Conservation (phyloP, 2,329 filamentous ascomycete species). For the Coniosporium tulheliwenetii region DNA sequence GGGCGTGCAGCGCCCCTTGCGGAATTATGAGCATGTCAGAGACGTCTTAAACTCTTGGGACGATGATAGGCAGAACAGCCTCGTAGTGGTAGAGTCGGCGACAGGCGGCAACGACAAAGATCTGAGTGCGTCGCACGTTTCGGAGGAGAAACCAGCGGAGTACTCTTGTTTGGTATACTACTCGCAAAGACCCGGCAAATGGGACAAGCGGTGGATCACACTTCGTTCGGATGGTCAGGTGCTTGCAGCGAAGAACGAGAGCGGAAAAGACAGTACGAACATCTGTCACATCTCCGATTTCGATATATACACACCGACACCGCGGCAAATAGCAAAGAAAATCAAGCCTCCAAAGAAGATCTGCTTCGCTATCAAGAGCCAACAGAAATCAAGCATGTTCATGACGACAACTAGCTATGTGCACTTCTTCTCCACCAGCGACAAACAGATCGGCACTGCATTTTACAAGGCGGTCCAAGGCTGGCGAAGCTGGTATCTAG, state of each 20-base stretch:
- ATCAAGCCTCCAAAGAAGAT: conserved; percentile 72
- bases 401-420: conserved; percentile 71
- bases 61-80: conserved; percentile 56
- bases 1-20: conserved; percentile 66
- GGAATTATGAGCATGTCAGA: conserved; percentile 71
- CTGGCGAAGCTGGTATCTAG: conserved; percentile 88
- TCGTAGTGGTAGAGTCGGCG: conserved; percentile 50
- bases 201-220: conserved; percentile 72
- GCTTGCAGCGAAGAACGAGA: conserved; percentile 53
- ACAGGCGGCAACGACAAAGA: conserved; percentile 37
- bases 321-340: conserved; percentile 49
- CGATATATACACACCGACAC: conserved; percentile 71
- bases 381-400: conserved; percentile 77
- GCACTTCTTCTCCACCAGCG: conserved; percentile 79
- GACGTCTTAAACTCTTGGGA: conserved; percentile 94
- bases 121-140: conserved; percentile 50
- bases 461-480: conserved; percentile 59
- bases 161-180: conserved; percentile 61
- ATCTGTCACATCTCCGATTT: conserved; percentile 84
- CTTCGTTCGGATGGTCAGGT: conserved; percentile 60
- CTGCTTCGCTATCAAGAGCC: conserved; percentile 82
- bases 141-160: conserved; percentile 46
- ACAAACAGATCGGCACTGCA: conserved; percentile 45
- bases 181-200: conserved; percentile 68
- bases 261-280: conserved; percentile 47